These are phyloP conservation scores for Petasospora fabianii DNA, from an alignment of 1,139 yeast species.

Conservation along the genomic window DNA sequence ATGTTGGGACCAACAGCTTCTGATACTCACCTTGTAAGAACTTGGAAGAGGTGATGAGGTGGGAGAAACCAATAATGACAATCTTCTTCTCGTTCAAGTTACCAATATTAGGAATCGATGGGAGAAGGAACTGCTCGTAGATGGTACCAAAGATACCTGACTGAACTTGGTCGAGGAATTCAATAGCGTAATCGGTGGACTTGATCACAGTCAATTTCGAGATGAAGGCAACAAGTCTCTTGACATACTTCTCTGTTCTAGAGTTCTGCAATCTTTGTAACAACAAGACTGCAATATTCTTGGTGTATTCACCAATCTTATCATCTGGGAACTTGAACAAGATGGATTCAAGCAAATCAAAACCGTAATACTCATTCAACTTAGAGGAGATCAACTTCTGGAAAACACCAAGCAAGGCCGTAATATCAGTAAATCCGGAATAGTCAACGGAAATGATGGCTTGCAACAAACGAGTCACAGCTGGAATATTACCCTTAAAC, in stretches of 20 bases:
- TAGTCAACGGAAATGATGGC: constrained; percentile 69
- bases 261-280: constrained; percentile 77
- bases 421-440: constrained; percentile 46
- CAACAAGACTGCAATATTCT: constrained; percentile 71
- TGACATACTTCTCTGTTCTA: constrained; percentile 77
- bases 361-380: constrained; percentile 74
- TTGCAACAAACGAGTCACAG: constrained; percentile 74
- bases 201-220: constrained; percentile 42
- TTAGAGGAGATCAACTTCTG: constrained; percentile 88
- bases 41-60: constrained; percentile 35
- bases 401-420: constrained; percentile 92
- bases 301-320: constrained; percentile 51
- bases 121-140: constrained; percentile 58
- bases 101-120: constrained; percentile 61
- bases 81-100: constrained; percentile 74
- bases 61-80: constrained; percentile 68
- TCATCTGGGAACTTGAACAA: constrained; percentile 53
- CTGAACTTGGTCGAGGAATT: constrained; percentile 39
- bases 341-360: constrained; percentile 75
- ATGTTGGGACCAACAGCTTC: constrained; percentile 43
- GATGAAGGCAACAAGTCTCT: constrained; percentile 65
- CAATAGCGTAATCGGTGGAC: constrained; percentile 39
- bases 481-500: constrained; percentile 87
- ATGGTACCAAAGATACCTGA: constrained; percentile 54
- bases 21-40: constrained; percentile 42